phyloP scores from a whole-genome alignment of 2,329 filamentous ascomycete genomes.

The Cladosporium sp. region DNA sequence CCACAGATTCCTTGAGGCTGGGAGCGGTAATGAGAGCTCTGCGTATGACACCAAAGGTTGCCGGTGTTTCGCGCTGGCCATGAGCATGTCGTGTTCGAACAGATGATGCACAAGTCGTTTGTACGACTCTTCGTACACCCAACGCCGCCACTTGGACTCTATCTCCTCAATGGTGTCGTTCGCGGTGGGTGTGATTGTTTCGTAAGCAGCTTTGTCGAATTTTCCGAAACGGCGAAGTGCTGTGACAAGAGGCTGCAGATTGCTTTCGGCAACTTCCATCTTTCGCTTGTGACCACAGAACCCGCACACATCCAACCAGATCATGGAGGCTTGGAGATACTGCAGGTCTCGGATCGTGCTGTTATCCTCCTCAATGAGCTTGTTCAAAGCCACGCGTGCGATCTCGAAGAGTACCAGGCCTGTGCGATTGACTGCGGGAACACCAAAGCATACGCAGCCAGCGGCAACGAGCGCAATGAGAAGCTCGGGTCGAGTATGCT shows the following conservation, averaged over 20 bases:
- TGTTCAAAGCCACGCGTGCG: slow-evolving; percentile 26
- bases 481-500: slow-evolving; percentile 24
- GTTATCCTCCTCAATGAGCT: slow-evolving; percentile 28
- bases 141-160: slow-evolving; percentile 15
- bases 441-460: slow-evolving; percentile 31
- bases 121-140: slow-evolving; percentile 19
- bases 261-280: slow-evolving; percentile 21
- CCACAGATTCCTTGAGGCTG: slow-evolving; percentile 17
- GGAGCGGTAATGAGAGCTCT: slow-evolving; percentile 18
- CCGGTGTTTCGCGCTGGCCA: slow-evolving; percentile 19
- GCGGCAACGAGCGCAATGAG: slow-evolving; percentile 29
- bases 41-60: slow-evolving; percentile 20
- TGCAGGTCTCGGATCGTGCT: slow-evolving; percentile 23
- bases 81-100: slow-evolving; percentile 21
- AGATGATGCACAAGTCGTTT: slow-evolving; percentile 20
- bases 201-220: slow-evolving; percentile 19
- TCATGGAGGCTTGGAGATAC: slow-evolving; percentile 21
- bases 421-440: slow-evolving; percentile 29
- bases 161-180: slow-evolving; percentile 9
- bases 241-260: slow-evolving; percentile 20
- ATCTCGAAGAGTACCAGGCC: slow-evolving; percentile 31
- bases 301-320: slow-evolving; percentile 19
- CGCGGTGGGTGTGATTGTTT: background rate
- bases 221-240: slow-evolving; percentile 19
- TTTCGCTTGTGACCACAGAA: slow-evolving; percentile 18